These are phyloP conservation scores for Canavalia ensiformis DNA, from an alignment of 306 rosid genomes.

Conservation along the genomic window DNA sequence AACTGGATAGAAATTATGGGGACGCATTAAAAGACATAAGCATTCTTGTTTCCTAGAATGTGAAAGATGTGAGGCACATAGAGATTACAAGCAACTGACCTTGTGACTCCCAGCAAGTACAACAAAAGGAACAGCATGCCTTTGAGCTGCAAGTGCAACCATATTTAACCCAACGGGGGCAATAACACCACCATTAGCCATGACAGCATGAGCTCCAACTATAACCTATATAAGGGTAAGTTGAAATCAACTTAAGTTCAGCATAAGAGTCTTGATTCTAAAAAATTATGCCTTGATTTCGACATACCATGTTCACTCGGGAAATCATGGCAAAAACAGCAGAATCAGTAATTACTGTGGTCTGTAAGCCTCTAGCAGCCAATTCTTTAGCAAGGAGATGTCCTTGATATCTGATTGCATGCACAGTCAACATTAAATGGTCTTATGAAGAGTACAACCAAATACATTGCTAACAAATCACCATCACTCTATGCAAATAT, in stretches of 20 bases:
- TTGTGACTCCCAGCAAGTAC: constrained; percentile 99
- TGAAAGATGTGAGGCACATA: constrained; percentile 12
- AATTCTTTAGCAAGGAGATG: constrained; percentile 85
- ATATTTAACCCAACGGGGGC: constrained; percentile 96
- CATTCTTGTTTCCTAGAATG: constrained; percentile 11
- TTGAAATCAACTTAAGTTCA: constrained; percentile 42
- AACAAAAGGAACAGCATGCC: constrained; percentile 98
- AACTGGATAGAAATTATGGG: background rate
- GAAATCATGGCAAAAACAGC: constrained; percentile 92
- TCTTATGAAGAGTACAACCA: constrained; percentile 28
- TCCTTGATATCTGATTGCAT: constrained; percentile 81
- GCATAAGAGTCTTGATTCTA: constrained; percentile 17
- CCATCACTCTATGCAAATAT: constrained; percentile 25
- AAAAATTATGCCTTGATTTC: constrained; percentile 13
- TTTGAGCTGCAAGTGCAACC: constrained; percentile 98
- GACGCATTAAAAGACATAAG: background rate
- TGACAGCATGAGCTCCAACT: constrained; percentile 98
- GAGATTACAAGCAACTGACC: constrained; percentile 59
- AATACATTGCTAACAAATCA: background rate
- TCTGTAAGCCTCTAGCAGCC: constrained; percentile 84
- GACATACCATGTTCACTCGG: constrained; percentile 90
- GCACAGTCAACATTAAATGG: constrained; percentile 17
- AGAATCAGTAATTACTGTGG: constrained; percentile 86
- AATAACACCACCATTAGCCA: constrained; percentile 98
- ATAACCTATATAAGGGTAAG: constrained; percentile 74